Base-by-base conservation (phyloP, 306 rosid genomes). In the Phaseolus lunatus region DNA sequence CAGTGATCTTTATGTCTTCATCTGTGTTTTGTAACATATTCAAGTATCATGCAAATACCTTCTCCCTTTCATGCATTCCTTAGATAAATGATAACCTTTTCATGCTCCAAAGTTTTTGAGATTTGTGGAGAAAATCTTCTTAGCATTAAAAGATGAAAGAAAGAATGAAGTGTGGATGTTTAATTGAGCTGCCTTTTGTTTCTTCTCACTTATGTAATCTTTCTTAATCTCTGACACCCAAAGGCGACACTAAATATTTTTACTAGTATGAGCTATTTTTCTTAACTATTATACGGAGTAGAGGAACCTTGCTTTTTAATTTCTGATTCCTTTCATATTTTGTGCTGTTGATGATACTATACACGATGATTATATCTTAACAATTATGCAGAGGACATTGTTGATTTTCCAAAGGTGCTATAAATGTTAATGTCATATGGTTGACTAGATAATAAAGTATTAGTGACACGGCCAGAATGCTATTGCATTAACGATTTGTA, bases 171-270 rank as follows among this genome's bases (percentile, higher is more conserved):
- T 0, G 16, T 41, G 68, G 78, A 41, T 58, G 29, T 43, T 39
- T 33, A 59, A 16, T 45, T 70, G 53, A 78, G 82, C 49, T 70
- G 41, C n/a, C 64, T 69, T 77, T 16, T 58, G 18, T 58, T 41
- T 27, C 68, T 68, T 78, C 70, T 56, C 4, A 3, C 49, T 29
- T 67, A n/a, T 11, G 47, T 27, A 43, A 78, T 20, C 14, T 57
- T 68, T 67, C 56, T 76, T 66, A 24, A 67, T 54, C 33, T 24
- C 52, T 18, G n/a, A 20, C 39, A 10, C 70, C 62, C 5, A 9
- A 44, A 56, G 18, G 50, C 26, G 54, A 66, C 5, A 18, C 8
- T 1, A 37, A 41, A 39, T 52, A 54, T 9, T 44, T 19, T 57
- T 78, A 19, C 37, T 19, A 20, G 61, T 56, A 68, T 20, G 76